These are phyloP conservation scores for Aspergillus neotritici DNA, from an alignment of 2,329 filamentous ascomycete genomes.

Conservation along the genomic window DNA sequence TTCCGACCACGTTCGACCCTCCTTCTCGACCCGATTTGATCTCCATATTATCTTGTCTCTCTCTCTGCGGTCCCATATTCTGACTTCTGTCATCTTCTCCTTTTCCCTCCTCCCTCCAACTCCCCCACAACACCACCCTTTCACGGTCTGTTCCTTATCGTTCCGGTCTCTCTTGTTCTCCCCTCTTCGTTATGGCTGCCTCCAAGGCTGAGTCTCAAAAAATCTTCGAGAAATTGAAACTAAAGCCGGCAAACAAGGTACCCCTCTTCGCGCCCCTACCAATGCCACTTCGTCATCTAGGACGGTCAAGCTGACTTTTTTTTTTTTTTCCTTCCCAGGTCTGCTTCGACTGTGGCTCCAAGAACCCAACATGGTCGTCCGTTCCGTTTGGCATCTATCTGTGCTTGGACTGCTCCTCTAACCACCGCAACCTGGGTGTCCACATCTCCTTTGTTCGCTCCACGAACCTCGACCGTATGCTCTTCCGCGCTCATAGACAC, in stretches of 20 bases:
- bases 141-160: background rate
- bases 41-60: conserved; percentile 19
- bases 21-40: conserved; percentile 10
- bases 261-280: conserved; percentile 20
- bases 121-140: too few species aligned
- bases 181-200: conserved; percentile 54
- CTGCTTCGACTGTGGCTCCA: conserved; percentile 97
- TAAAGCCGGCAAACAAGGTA: conserved; percentile 92
- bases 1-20: conserved; percentile 37
- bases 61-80: conserved; percentile 6
- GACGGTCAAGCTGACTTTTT: background rate
- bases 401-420: conserved; percentile 93
- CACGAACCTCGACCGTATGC: conserved; percentile 94
- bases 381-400: conserved; percentile 97
- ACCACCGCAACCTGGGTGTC: conserved; percentile 95
- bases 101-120: conserved; percentile 1
- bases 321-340: conserved; percentile 51
- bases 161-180: conserved; percentile 6
- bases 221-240: conserved; percentile 96
- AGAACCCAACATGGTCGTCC: conserved; percentile 98
- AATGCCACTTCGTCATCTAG: too few species aligned
- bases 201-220: conserved; percentile 93
- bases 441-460: conserved; percentile 99
- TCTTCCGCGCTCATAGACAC: conserved; percentile 8
- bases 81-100: background rate